Base-by-base conservation (phyloP, 225 moss, liverwort and hornwort genomes). In the Marchantia polymorpha region DNA sequence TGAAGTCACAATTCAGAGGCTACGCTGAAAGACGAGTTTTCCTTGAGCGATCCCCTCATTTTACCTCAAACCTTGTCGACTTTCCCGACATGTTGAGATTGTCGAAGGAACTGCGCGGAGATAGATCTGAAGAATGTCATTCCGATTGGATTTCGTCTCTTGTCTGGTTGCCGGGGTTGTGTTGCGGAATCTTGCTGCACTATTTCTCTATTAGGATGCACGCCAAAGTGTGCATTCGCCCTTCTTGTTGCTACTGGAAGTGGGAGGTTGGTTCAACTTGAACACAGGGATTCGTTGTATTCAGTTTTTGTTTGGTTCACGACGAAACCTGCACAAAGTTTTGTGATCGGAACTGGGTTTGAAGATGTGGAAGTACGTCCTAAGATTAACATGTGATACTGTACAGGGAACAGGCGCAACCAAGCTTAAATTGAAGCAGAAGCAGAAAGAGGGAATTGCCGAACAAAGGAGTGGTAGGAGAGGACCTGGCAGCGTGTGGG, bases 401-500 rank as follows among this genome's bases (percentile, higher is more conserved):
- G 60, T 65, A 82, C 86, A 96, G 96, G 96, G 80, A 85, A 94
- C 97, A 3, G 85, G 85, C 13, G 97, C 92, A 48, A 97, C 97
- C 9, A 97, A 97, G 81, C 75, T 90, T 80, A 97, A 97, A 79
- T 79, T 97, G 69, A 89, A 93, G 80, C 89, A 97, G 69, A 97
- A 97, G 79, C 93, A 94, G 79, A 90, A 84, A 20, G 97, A 91
- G 74, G 97, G 97, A 52, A 97, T 93, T 70, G 97, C 97, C 31
- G 97, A 97, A 83, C 85, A 97, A 74, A 90, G 86, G 83, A 91
- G 94, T 78, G 97, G 97, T 74, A 87, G 93, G 83, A 90, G 97
- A 82, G 97, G 97, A 30, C 89, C 92, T 61, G 93, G 85, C 56
- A 97, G 97, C 81, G 97, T 97, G 14, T 89, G 90, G 81, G 97